Base-by-base conservation (phyloP, 1,284 basidiomycete species). In the Calocybe gambosa region DNA sequence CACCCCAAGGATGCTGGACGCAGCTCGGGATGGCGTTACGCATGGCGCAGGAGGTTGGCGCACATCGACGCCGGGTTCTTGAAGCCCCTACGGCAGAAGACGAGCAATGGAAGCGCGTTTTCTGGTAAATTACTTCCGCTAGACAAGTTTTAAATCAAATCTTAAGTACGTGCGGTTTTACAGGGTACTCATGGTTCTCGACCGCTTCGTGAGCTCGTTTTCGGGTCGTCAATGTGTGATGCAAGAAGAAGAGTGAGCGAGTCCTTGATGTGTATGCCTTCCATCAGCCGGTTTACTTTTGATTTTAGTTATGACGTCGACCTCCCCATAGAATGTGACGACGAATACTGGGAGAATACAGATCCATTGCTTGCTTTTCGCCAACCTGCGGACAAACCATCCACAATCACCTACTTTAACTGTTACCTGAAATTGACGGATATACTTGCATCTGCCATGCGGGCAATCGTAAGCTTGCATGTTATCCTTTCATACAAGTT, bases 71-170 rank as follows among this genome's bases (percentile, higher is more conserved):
- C 52, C 64, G 58, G 50, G 62, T 42, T 48, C 52, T 66, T 40
- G 61, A 58, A 40, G 51, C 55, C 15, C 64, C 67, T 1, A 70
- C 63, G 6, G 63, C 64, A 1, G 71, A 84, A 51, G 69, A 78
- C 48, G 82, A 87, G 54, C 64, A 81, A 15, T 83, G 81, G 73
- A 85, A 82, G 59, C 76, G 85, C 7, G 80, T 76, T 1, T 88
- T 88, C 58, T 85, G 82, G 82, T 75, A 38, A 12, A 21, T 50
- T 10, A 13, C 23, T 36, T 34, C 31, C 9, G 9, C 9, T 26
- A 26, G 5, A 9, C 9, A 26, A 5, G 9, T 26, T 9, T 26
- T 26, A n/a, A n/a, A n/a, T n/a, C n/a, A n/a, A n/a, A 15, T 37
- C 3, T 23, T 18, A 2, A 36, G 8, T 18, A 28, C 26, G 16